Percentiles rank a stretch among this genome's conserved stretches.
phyloP scores from a whole-genome alignment of 371 early-diverging fungal species.

The Apophysomyces sp. region DNA sequence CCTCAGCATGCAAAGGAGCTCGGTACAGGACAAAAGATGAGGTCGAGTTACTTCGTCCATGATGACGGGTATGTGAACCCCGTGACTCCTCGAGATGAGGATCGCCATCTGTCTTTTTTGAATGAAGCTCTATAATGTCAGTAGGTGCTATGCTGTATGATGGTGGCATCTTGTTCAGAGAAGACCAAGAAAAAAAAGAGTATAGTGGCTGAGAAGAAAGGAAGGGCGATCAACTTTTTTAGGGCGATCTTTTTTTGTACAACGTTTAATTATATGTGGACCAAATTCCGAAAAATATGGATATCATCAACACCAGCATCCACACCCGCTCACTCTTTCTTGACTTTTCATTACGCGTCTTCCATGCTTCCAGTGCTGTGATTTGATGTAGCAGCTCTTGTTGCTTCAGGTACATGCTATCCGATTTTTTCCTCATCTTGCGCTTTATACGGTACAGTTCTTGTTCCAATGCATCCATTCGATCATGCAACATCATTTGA shows the following conservation, averaged over 20 bases:
- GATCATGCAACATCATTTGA: constrained; percentile 41
- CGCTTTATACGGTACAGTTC: constrained; percentile 33
- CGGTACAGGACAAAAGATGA: constrained; percentile 33
- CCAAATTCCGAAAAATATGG: constrained; percentile 12
- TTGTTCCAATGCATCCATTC: constrained; percentile 47
- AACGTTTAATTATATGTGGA: not conserved
- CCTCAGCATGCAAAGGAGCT: constrained; percentile 18
- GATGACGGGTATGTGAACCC: constrained; percentile 8
- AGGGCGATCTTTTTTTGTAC: not conserved
- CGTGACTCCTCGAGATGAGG: not conserved
- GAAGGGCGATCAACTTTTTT: constrained; percentile 1
- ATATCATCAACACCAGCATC: constrained; percentile 27
- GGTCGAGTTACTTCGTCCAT: constrained; percentile 21
- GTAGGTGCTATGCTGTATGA: constrained; percentile 11
- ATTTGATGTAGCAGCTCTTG: constrained; percentile 30
- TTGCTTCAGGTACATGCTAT: constrained; percentile 20
- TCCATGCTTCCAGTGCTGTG: constrained; percentile 24
- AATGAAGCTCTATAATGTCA: constrained; percentile 18
- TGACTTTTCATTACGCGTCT: constrained; percentile 17
- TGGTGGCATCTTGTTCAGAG: constrained; percentile 6
- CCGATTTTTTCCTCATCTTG: constrained; percentile 28
- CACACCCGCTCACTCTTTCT: constrained; percentile 35
- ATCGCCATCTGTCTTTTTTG: not conserved
- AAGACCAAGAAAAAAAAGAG: not conserved
- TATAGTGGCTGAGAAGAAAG: not conserved